Base-by-base conservation (phyloP, 352 stramenopile genomes). In the Phytopythium sindhum region DNA sequence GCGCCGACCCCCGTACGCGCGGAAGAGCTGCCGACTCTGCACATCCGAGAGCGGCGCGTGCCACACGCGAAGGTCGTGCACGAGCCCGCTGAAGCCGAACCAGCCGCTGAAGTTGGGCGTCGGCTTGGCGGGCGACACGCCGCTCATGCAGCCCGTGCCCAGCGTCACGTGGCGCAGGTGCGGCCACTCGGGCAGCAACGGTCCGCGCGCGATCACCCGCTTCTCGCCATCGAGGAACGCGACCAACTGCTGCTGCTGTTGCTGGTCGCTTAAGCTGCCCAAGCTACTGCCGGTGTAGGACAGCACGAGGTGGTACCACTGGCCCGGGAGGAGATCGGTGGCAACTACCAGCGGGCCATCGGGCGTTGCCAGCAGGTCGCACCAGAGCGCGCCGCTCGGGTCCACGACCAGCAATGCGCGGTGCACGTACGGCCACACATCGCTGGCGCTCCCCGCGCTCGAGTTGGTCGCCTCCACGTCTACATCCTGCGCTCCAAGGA, bases 221-320 rank as follows among this genome's bases (percentile, higher is more conserved):
- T 87, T 59, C 45, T 87, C 79, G 39, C 83, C 83, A 51, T 91
- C 82, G 31, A 91, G 42, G 45, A 86, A 91, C n/a, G 87, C 72
- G 7, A 55, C 65, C 33, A 88, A 57, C 45, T 79, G 56, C 26
- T 53, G 56, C 48, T 79, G 35, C 21, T 50, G 53, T 11, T 39
- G 48, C 54, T 37, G 35, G 37, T 50, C 35, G n/a, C 2, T 17
- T 23, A 52, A 8, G 47, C 26, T 19, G 14, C 24, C 12, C 47
- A 33, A 12, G 15, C 47, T 54, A 26, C 47, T 54, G 47, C 47
- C 45, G 9, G 72, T 70, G 62, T 84, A 91, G 12, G 77, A 81
- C 2, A 89, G 70, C 14, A 81, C 76, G 35, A 90, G 63, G 67
- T 91, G 79, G 64, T 91, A 90, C 83, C 83, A 91, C 21, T 86